Evolutionary conservation across 148 eudicot genomes (phyloP), one percentile per base, ranked within the genome.

Genomic region (Arbutus unedo): DNA sequence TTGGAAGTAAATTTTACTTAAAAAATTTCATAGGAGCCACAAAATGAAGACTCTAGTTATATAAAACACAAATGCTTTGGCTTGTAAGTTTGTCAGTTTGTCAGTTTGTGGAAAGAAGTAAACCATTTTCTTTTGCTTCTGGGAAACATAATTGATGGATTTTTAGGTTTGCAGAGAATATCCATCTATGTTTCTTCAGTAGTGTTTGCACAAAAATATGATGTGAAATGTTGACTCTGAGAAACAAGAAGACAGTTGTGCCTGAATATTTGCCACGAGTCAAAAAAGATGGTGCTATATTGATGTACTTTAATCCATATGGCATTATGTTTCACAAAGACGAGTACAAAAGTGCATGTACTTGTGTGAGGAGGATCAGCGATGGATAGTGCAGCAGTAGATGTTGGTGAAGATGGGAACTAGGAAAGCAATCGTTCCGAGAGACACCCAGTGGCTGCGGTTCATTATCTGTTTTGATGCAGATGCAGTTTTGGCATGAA

Each of bases 1-100:
- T 23, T 91, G 93, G 92, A 91, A 88, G 87, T 81, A 80, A 84
- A 68, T 6, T 41, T 48, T 10, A 31, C 6, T 56, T 23, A 55
- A 49, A 8, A 76, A 54, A 23, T 55, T 19, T 15, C 8, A 6
- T 45, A 44, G 48, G 55, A 62, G 38, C 41, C 72, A 45, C 18
- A 5, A 11, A 60, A 60, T 11, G 38, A 49, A 48, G 7, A 41
- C 14, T 54, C 64, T 25, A 9, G 60, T 51, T 31, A 38, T 4
- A 25, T 23, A 18, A 53, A 76, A 53, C 38, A n/a, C 44, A 6
- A 45, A 10, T 1, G 53, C 38, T 45, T 14, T 78, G 53, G 56
- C 18, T 5, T 64, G 47, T 48, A 16, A n/a, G n/a, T n/a, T n/a
- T n/a, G n/a, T n/a, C n/a, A 31, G 1, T 49, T 56, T 21, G 67